These are phyloP conservation scores for Lecanicillium sp. DNA, from an alignment of 2,329 filamentous ascomycete species.

Conservation along the genomic window DNA sequence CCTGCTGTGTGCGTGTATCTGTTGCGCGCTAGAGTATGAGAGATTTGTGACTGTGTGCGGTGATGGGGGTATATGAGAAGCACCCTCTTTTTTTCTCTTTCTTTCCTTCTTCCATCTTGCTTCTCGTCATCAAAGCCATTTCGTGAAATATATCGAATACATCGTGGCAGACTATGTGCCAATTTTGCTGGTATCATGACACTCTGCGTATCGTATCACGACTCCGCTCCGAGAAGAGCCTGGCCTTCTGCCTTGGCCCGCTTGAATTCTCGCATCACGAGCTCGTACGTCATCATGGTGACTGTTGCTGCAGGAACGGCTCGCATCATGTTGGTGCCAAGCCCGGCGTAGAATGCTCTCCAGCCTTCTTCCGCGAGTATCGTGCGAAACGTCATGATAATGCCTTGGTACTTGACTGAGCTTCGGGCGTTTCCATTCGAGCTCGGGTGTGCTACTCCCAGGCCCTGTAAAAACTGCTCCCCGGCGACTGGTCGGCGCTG, in stretches of 20 bases:
- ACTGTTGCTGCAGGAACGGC: conserved; percentile 93
- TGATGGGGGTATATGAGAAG: too few relatives aligned
- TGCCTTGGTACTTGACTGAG: conserved; percentile 60
- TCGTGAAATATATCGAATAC: neutral
- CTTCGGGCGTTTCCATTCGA: conserved; percentile 37
- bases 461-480: conserved; percentile 40
- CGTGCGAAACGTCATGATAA: conserved; percentile 72
- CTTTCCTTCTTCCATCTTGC: neutral
- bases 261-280: conserved; percentile 48
- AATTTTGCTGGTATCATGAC: conserved; percentile 11
- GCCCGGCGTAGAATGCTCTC: conserved; percentile 92
- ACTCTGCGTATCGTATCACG: conserved; percentile 6
- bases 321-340: conserved; percentile 95
- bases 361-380: conserved; percentile 90
- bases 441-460: conserved; percentile 35
- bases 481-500: conserved; percentile 66
- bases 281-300: conserved; percentile 96
- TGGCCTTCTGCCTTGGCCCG: conserved; percentile 30
- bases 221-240: conserved; percentile 17
- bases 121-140: neutral
- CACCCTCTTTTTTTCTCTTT: too few relatives aligned
- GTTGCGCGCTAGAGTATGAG: too few relatives aligned
- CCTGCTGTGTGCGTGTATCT: too few relatives aligned
- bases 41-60: too few relatives aligned
- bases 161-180: too few relatives aligned